These are phyloP conservation scores for Leptodontidium sp. DNA, from an alignment of 2,329 filamentous ascomycete species.

Conservation along the genomic window DNA sequence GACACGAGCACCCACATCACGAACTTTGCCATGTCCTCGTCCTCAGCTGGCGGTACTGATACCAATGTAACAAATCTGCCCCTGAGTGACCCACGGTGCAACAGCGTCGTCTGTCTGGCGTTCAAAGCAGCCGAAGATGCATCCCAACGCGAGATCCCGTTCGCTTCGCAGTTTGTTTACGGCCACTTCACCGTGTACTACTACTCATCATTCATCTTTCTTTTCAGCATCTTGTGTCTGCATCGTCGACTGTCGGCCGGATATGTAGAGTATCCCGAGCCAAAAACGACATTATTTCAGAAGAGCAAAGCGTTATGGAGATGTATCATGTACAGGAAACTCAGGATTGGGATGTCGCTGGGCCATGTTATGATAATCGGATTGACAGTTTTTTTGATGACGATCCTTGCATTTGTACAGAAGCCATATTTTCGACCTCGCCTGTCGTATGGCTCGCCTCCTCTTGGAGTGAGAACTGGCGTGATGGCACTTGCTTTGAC, in stretches of 20 bases:
- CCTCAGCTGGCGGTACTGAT: not conserved
- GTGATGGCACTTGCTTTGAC: not conserved
- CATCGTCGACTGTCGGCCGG: not conserved
- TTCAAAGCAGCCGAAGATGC: not conserved
- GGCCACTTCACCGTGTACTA: not conserved
- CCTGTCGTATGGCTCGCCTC: not conserved
- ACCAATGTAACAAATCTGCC: not conserved
- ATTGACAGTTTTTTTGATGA: not conserved
- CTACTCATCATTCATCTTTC: not conserved
- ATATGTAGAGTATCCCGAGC: not conserved
- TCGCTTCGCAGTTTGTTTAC: not conserved
- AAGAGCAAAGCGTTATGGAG: not conserved
- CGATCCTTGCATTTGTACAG: not conserved
- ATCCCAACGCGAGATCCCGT: not conserved
- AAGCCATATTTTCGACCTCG: not conserved
- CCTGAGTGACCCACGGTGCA: slow-evolving; percentile 1
- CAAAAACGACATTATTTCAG: not conserved
- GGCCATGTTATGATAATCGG: not conserved
- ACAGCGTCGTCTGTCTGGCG: not conserved
- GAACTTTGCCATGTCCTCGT: not conserved
- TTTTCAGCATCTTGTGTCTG: not conserved
- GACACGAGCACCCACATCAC: not conserved
- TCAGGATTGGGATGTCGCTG: not conserved
- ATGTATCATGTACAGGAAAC: not conserved
- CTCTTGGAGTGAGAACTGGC: not conserved